Evolutionary conservation across 441 rosid genomes (phyloP), one percentile per base, ranked within the genome.

Genomic region (Gossypium gossypioides): DNA sequence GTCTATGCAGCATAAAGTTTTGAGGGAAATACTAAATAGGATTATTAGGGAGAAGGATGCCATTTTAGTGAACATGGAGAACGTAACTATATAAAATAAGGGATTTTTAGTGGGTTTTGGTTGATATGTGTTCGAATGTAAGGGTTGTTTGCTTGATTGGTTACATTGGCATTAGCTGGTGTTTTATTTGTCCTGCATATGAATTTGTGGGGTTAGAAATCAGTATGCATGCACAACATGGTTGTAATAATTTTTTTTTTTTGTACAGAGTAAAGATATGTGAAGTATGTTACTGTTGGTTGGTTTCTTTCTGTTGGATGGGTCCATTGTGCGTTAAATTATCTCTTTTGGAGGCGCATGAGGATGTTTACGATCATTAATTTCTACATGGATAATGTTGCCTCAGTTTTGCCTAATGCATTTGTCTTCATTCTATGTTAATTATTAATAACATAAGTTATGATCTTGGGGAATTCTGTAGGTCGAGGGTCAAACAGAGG

Each of bases 401-500:
- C 13, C 21, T 15, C 27, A 40, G 4, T 50, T n/a, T 67, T 25
- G 24, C n/a, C 44, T 15, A 67, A 0, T 50, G 58, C 24, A 0
- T 32, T 22, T 65, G 18, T 25, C 46, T 54, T 15, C 29, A 1
- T 56, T n/a, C 1, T n/a, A 6, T 12, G 37, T 40, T 58, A 46
- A 44, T 59, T 25, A 15, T 59, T 57, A 8, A 1, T 57, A 8
- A 42, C 9, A 57, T 44, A 71, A 22, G n/a, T 9, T 42, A 59
- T 8, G 6, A 15, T 58, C 56, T 57, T 61, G 70, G 21, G 57
- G 25, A 70, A 76, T 51, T 71, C 61, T 79, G 68, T 69, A 96
- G 99, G 98, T 96, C 75, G 98, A 92, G 75, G 92, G 91, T 59
- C 99, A 96, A 83, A 92, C 95, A 0, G 99, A 92, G 82, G 99